Conservation (phyloP, 2,329 filamentous ascomycete genomes). For the Pseudovirgaria hyperparasitica region DNA sequence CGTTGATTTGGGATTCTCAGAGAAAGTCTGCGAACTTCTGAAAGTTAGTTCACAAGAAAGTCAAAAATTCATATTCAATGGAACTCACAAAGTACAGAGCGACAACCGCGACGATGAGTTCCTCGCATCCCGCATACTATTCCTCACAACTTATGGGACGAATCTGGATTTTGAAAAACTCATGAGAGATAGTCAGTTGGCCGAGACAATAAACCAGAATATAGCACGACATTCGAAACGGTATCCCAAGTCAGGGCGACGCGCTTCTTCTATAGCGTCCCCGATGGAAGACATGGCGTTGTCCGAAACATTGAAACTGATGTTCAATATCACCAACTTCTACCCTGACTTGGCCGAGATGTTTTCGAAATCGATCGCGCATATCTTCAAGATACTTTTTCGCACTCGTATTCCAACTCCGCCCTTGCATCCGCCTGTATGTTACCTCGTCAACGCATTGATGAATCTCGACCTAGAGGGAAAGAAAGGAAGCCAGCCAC, state of each 20-base stretch:
- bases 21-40: conserved; percentile 56
- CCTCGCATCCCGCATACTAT: conserved; percentile 63
- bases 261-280: conserved; percentile 20
- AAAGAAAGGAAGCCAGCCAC: conserved; percentile 27
- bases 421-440: conserved; percentile 61
- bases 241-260: conserved; percentile 28
- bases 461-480: conserved; percentile 61
- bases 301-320: conserved; percentile 69
- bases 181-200: conserved; percentile 53
- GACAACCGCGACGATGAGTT: conserved; percentile 79
- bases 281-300: conserved; percentile 70
- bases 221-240: conserved; percentile 49
- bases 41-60: conserved; percentile 30
- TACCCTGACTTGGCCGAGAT: conserved; percentile 46
- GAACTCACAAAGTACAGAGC: conserved; percentile 27
- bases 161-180: conserved; percentile 53
- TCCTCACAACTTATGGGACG: conserved; percentile 67
- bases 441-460: conserved; percentile 64
- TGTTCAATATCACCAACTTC: conserved; percentile 78
- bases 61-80: neutral
- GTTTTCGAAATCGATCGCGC: conserved; percentile 57
- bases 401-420: conserved; percentile 47
- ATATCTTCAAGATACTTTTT: conserved; percentile 57
- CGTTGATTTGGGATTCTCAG: conserved; percentile 55
- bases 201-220: conserved; percentile 55